Base-by-base conservation (phyloP, 2,329 filamentous ascomycete genomes). In the Fonsecaea pedrosoi region DNA sequence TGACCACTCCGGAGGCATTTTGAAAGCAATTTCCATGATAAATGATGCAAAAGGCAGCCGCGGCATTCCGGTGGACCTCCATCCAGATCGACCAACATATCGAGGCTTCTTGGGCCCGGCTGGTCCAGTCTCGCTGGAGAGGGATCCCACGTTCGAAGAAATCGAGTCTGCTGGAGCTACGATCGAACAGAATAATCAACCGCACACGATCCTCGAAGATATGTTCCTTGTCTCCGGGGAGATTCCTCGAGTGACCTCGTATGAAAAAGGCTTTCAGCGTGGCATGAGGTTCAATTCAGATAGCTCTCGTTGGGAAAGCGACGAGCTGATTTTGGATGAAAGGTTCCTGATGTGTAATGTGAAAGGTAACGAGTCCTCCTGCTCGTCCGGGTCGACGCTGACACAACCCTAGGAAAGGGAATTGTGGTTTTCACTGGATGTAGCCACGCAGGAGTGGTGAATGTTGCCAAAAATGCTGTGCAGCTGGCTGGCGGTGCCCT, bases 341-440 rank as follows among this genome's bases (percentile, higher is more conserved):
- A 78, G 84, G 10, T 81, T 85, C 53, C 76, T 86, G n/a, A 80
- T 83, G 73, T 85, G 83, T 69, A 82, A 83, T 62, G 72, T 86
- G 21, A 85, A 82, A 76, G 82, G 83, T 82, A 70, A 21, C 69
- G 68, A 25, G 30, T 35, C 13, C 54, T 12, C 8, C 0, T 42
- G 35, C 9, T 15, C 40, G 54, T 55, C n/a, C 9, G 25, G 7
- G 53, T 13, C 53, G 35, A 30, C 4, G 35, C 34, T 64, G 7
- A 64, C 12, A 18, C 10, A n/a, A 35, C 25, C 56, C 0, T 60
- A 84, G 83, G 76, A 12, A 83, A 82, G 67, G 85, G 85, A 0
- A 77, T 86, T 2, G 82, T 87, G 1, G 77, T 86, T 21, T 85
- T 87, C 71, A 85, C 84, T 0, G 85, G 84, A 10, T 87, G 85